Evolutionary conservation across 2,329 filamentous ascomycete genomes (phyloP), one percentile per base, ranked within the genome.

Genomic region (Cercospora beticola): DNA sequence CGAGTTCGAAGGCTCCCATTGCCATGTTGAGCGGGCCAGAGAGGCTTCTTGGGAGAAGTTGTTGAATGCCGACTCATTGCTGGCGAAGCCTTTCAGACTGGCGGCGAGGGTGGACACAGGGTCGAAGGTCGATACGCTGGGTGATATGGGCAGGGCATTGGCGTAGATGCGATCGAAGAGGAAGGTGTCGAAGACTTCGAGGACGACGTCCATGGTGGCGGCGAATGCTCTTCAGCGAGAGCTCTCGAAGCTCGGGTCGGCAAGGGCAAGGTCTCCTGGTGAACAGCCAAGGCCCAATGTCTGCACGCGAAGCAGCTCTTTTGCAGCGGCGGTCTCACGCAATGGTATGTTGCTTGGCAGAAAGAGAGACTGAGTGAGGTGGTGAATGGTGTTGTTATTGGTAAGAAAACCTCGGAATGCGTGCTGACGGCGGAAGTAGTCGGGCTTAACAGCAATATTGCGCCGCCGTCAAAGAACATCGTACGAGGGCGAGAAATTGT

Each of bases 181-280:
- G 77, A 90, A 92, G 75, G 90, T 92, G 82, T 98, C 94, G 81
- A 88, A 86, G 69, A 94, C 76, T 82, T 97, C 94, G 73, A 97
- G 90, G 57, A 95, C 88, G 82, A 97, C 88, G 85, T 98, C 94
- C 94, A 98, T 97, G 80, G 79, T 84, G 83, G 73, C 65, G 68
- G 67, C 36, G 52, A 21, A 8, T 61, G 40, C 40, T 31, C 26
- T 36, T 33, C 57, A 16, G 14, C 2, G 36, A 36, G 56, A 56
- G 60, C 62, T 64, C 30, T 28, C 46, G 33, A 62, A 66, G 67
- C 58, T 68, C 63, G 56, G 30, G 33, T 57, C 57, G 23, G 49
- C 12, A 59, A 62, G 26, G 49, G 40, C 52, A 52, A 52, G 31
- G 52, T 54, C 40, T 56, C 58, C 54, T 30, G 52, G 30, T 59